Evolutionary conservation across 371 early-diverging fungal species (phyloP).

Genomic region (Dichotomocladium elegans): DNA sequence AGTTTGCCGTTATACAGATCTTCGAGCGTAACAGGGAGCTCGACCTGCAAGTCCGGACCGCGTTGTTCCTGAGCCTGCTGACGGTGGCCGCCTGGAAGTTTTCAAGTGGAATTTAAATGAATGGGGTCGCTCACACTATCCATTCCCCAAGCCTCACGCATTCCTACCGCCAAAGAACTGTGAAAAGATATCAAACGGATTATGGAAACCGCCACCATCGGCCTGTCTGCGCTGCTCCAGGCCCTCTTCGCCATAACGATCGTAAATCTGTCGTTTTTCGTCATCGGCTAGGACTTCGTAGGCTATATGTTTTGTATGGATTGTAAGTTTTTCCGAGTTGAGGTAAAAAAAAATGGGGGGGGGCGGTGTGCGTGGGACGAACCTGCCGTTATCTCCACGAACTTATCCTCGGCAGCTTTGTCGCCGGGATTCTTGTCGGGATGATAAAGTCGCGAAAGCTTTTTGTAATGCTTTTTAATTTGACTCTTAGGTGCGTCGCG

Average conservation of each 20-base stretch:
- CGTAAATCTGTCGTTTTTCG: conserved; percentile 89
- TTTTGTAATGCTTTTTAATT: conserved; percentile 91
- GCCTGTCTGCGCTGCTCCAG: conserved; percentile 66
- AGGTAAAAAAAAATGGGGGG: too few relatives aligned
- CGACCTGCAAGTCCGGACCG: conserved; percentile 78
- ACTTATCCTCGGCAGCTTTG: conserved; percentile 79
- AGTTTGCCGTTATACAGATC: conserved; percentile 85
- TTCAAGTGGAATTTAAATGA: too few relatives aligned
- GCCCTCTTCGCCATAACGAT: conserved; percentile 93
- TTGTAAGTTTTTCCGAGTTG: too few relatives aligned
- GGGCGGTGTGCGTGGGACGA: too few relatives aligned
- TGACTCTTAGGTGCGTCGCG: conserved; percentile 76
- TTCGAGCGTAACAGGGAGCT: conserved; percentile 79
- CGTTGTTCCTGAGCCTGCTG: conserved; percentile 29
- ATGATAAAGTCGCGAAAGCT: conserved; percentile 83
- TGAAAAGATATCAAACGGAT: conserved; percentile 92
- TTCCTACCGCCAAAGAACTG: conserved; percentile 88
- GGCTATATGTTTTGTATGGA: conserved; percentile 55
- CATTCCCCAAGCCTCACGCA: conserved; percentile 17
- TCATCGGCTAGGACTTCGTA: conserved; percentile 91
- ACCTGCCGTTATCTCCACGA: conserved; percentile 86
- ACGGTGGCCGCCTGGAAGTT: conserved; percentile 1
- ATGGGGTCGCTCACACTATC: background rate
- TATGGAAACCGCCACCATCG: conserved; percentile 70
- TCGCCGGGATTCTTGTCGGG: conserved; percentile 92